Base-by-base conservation (phyloP, 352 stramenopile species). In the Pythium plurisporium region DNA sequence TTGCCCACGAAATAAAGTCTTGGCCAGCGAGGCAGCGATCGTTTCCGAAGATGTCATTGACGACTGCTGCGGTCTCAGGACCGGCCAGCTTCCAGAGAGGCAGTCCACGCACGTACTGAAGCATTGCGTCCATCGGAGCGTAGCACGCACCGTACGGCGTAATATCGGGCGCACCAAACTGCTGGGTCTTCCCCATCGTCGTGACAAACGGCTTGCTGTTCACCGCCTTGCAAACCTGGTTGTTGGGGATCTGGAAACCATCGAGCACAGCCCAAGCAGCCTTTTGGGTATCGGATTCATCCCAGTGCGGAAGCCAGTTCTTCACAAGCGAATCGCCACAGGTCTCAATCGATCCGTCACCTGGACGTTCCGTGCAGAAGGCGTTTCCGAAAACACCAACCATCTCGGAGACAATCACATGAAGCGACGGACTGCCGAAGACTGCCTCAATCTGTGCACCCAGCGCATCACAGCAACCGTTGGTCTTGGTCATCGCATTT, bases 211-310 rank as follows among this genome's bases (percentile, higher is more conserved):
- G 40, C 30, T 59, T 17, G 22, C 52, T 37, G 41, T 15, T 31
- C 5, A 27, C 42, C 30, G 52, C 52, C 40, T 36, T 43, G 40
- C 52, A 59, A n/a, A 43, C 52, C 22, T 59, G 43, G 36, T 42
- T n/a, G 36, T 62, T 62, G 15, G 55, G 55, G 27, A 62, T 55
- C 45, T 62, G 55, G 45, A 62, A 56, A 7, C 23, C 38, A 15
- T 55, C 44, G 3, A 62, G 22, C 11, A 50, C 47, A 29, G 37
- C 53, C 44, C 34, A 42, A n/a, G 29, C 36, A 4, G 45, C 45
- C 36, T 54, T 55, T 19, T 50, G 20, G 17, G 55, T 45, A 34
- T 47, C 43, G 17, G 26, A 7, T 26, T 4, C 19, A 4, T 31
- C 15, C 5, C 12, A 7, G 5, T 41, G 52, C 19, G 40, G 17